Conservation (phyloP, 2,329 filamentous ascomycete genomes). For the Penicillium verrucosum region DNA sequence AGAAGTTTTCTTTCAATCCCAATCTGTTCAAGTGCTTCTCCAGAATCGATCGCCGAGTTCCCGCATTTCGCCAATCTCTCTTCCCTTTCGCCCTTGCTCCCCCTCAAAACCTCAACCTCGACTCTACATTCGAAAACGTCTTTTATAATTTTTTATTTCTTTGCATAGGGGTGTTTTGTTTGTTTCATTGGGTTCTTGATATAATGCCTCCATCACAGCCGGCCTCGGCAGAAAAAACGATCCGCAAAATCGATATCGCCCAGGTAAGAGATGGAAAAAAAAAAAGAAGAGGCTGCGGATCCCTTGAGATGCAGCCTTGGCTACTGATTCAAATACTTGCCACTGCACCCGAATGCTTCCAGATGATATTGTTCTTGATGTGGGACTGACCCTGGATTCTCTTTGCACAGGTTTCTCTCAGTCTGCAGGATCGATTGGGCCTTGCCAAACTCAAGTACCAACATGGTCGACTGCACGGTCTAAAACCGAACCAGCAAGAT, state of each 20-base stretch:
- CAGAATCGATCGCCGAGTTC: slow-evolving; percentile 3
- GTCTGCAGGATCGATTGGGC: slow-evolving; percentile 87
- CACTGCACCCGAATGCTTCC: neutral
- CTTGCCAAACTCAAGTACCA: slow-evolving; percentile 97
- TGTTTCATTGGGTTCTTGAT: slow-evolving; percentile 2
- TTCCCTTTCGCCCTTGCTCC: slow-evolving; percentile 19
- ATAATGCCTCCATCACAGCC: slow-evolving; percentile 34
- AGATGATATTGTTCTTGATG: neutral
- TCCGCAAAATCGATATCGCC: slow-evolving; percentile 43
- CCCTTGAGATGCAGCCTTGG: neutral
- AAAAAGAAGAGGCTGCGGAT: neutral
- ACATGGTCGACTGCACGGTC: slow-evolving; percentile 85
- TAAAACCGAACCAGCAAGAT: slow-evolving; percentile 70
- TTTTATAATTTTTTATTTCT: neutral
- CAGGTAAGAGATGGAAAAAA: slow-evolving; percentile 31
- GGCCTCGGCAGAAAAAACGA: slow-evolving; percentile 37
- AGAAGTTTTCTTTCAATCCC: neutral
- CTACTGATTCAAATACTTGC: neutral
- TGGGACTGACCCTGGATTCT: slow-evolving; percentile 2
- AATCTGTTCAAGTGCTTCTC: slow-evolving; percentile 7
- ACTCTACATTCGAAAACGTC: neutral
- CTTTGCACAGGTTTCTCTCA: slow-evolving; percentile 73
- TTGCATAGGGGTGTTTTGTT: slow-evolving; percentile 7
- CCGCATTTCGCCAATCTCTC: slow-evolving; percentile 13
- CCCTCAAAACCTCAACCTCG: slow-evolving; percentile 8